Percentiles rank a stretch among this genome's conserved stretches.
Evolutionary conservation across 1,139 yeast genomes (phyloP).

Genomic region (Arxiozyma telluris): DNA sequence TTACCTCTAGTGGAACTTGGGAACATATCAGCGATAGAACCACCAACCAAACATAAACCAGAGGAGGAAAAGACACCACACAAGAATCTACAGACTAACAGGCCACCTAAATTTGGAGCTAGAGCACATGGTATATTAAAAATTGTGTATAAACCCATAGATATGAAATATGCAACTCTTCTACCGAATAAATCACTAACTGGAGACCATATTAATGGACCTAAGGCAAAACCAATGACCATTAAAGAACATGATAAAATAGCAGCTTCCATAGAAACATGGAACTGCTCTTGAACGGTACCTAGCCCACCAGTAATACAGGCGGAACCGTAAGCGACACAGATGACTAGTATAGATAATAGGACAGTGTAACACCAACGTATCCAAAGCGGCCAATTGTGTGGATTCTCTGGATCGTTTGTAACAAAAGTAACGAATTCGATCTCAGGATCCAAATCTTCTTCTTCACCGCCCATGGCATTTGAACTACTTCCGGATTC

Average conservation of each 20-base stretch:
- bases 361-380: conserved; percentile 65
- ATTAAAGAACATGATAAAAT: conserved; percentile 71
- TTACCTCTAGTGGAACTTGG: conserved; percentile 73
- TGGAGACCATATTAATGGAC: conserved; percentile 89
- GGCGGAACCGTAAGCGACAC: conserved; percentile 87
- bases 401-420: conserved; percentile 79
- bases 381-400: conserved; percentile 55
- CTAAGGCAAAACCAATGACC: conserved; percentile 83
- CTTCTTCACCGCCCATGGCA: conserved; percentile 21
- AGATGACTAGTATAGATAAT: conserved; percentile 60
- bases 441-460: conserved; percentile 49
- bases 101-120: conserved; percentile 73
- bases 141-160: conserved; percentile 63
- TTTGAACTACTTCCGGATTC: not conserved
- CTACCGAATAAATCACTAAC: conserved; percentile 80
- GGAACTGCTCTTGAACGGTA: conserved; percentile 51
- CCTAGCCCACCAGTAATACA: conserved; percentile 79
- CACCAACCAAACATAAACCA: conserved; percentile 81
- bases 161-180: conserved; percentile 70
- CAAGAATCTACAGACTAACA: conserved; percentile 70
- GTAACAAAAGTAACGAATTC: conserved; percentile 74
- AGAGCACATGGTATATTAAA: conserved; percentile 87
- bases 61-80: conserved; percentile 84
- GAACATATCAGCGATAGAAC: conserved; percentile 80
- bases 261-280: conserved; percentile 70